Base-by-base conservation (phyloP, 2,329 filamentous ascomycete species). In the Cordyceps javanica region DNA sequence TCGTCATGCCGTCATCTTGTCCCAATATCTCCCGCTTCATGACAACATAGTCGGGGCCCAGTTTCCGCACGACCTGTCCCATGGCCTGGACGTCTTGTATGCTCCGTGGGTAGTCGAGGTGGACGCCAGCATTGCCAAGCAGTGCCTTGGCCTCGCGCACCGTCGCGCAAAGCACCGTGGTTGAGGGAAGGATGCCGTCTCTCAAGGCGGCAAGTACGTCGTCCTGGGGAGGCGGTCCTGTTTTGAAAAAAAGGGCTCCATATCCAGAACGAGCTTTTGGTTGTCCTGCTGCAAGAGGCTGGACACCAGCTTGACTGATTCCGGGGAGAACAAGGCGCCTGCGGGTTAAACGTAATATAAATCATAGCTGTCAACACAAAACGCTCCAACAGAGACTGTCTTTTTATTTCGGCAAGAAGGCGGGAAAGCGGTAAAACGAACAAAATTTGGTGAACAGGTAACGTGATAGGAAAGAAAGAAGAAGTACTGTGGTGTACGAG, bases 181-280 rank as follows among this genome's bases (percentile, higher is more conserved):
- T 58, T 7, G 45, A 58, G 39, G 46, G 36, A 23, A 58, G 55
- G 44, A 58, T 44, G 38, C 28, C 55, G 39, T 52, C 50, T 36
- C 48, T 45, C 8, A 58, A 48, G 9, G 55, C 55, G 14, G 10
- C 28, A n/a, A 58, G 39, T n/a, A 44, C 48, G 52, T 21, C 38
- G 0, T 25, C 23, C 46, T 51, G 26, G 19, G 55, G 55, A 34
- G 55, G n/a, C 21, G 55, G 55, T 13, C 46, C 46, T 25, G 36
- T 52, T 53, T 58, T 58, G 38, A 58, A 58, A 14, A 58, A 58
- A n/a, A n/a, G n/a, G 46, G 55, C 32, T 58, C 55, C 39, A 53
- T 39, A 25, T 58, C 55, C 16, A 58, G 25, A 16, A 58, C 46
- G 26, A 49, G 39, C 28, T 42, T 53, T 21, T 25, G 19, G 14